A percentile compares a stretch with the other conserved stretches of the same genome.
Evolutionary conservation across 805 yeast genomes (phyloP).

Genomic region (Candida cerambycidarum): DNA sequence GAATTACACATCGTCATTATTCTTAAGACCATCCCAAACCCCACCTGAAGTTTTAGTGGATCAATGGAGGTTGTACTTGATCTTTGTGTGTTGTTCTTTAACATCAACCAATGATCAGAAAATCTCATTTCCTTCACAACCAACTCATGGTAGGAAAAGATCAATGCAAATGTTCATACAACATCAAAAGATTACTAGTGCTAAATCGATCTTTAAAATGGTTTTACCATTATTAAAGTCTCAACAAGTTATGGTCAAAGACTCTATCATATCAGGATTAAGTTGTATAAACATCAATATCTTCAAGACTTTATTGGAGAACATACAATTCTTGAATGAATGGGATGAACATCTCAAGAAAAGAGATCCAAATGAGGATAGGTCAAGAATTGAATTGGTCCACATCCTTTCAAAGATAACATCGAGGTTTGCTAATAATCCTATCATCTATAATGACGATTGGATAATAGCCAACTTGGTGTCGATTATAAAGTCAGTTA

Average conservation of each 20-base stretch:
- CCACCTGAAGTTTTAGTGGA: conserved; percentile 73
- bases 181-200: conserved; percentile 90
- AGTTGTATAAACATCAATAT: conserved; percentile 90
- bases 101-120: conserved; percentile 89
- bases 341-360: conserved; percentile 38
- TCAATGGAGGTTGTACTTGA: conserved; percentile 86
- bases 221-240: conserved; percentile 78
- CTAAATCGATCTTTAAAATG: conserved; percentile 83
- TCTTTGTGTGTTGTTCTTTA: conserved; percentile 88
- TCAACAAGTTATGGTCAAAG: conserved; percentile 67
- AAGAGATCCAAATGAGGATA: conserved; percentile 37
- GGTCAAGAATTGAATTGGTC: conserved; percentile 70
- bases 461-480: conserved; percentile 67
- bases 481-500: conserved; percentile 59
- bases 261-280: conserved; percentile 85
- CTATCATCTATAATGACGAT: conserved; percentile 57
- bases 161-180: conserved; percentile 81
- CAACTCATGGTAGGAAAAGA: conserved; percentile 69
- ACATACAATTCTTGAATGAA: conserved; percentile 58
- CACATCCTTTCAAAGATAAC: conserved; percentile 73
- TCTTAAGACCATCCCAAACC: conserved; percentile 29
- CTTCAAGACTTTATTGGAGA: conserved; percentile 77
- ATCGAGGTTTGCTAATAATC: conserved; percentile 52
- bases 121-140: conserved; percentile 49
- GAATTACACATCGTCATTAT: conserved; percentile 37